A percentile compares a stretch with the other conserved stretches of the same genome.
Conservation (phyloP, 768 basidiomycete species). For the Thelephora ganbajun region DNA sequence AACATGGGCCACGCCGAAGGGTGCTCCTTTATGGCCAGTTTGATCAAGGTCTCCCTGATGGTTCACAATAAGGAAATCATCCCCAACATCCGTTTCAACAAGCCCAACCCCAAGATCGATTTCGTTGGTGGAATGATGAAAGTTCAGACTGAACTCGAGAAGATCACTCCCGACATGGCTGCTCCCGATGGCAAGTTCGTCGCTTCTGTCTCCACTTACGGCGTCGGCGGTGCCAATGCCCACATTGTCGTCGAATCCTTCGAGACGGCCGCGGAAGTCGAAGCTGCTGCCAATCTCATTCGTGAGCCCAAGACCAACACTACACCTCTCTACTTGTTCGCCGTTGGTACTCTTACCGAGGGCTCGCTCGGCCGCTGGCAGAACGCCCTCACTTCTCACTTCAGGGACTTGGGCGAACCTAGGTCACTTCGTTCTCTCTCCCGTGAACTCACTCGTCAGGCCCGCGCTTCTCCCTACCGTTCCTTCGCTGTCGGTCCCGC, state of each 20-base stretch:
- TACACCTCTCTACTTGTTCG: slow-evolving; percentile 14
- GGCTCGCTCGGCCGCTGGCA: slow-evolving; percentile 14
- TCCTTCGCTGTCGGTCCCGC: slow-evolving; percentile 14
- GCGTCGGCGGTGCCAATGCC: slow-evolving; percentile 21
- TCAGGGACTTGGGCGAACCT: slow-evolving; percentile 11
- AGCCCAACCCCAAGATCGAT: slow-evolving; percentile 7
- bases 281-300: not conserved
- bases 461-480: slow-evolving; percentile 17
- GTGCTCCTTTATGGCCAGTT: slow-evolving; percentile 20
- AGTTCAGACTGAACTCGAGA: slow-evolving; percentile 12
- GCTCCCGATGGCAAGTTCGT: slow-evolving; percentile 16
- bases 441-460: slow-evolving; percentile 16
- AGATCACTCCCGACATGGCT: slow-evolving; percentile 16
- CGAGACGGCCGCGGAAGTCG: slow-evolving; percentile 8
- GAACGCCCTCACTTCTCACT: slow-evolving; percentile 10
- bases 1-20: slow-evolving; percentile 27
- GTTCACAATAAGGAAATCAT: slow-evolving; percentile 7
- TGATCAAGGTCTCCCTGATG: slow-evolving; percentile 20
- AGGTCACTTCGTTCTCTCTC: slow-evolving; percentile 14
- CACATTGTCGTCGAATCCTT: slow-evolving; percentile 18
- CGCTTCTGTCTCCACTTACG: slow-evolving; percentile 20
- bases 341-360: slow-evolving; percentile 18
- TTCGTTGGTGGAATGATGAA: slow-evolving; percentile 8
- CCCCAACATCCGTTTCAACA: slow-evolving; percentile 9
- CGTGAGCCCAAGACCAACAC: not conserved